Evolutionary conservation across 2,329 filamentous ascomycete species (phyloP).

Genomic region (Ceratocystis papillata): DNA sequence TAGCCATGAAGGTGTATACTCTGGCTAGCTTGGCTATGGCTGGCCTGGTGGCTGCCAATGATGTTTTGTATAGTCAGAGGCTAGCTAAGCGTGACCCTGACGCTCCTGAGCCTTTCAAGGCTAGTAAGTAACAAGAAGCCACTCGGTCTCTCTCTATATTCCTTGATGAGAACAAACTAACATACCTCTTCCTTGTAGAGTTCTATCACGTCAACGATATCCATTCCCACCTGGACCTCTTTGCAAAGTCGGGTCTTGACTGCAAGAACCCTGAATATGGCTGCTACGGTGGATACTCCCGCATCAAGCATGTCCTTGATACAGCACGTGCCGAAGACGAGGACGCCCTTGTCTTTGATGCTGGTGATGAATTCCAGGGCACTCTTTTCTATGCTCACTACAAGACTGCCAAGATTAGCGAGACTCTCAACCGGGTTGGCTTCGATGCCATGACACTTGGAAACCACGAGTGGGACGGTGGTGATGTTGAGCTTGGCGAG

Average conservation of each 20-base stretch:
- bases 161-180: background rate
- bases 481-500: slow-evolving; percentile 50
- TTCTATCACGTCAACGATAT: slow-evolving; percentile 63
- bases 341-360: slow-evolving; percentile 54
- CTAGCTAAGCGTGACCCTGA: slow-evolving; percentile 42
- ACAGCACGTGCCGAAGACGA: slow-evolving; percentile 45
- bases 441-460: slow-evolving; percentile 59
- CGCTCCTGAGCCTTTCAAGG: slow-evolving; percentile 42
- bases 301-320: slow-evolving; percentile 51
- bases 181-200: slow-evolving; percentile 30
- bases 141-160: background rate
- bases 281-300: slow-evolving; percentile 54
- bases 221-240: slow-evolving; percentile 56
- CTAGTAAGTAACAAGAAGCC: slow-evolving; percentile 33
- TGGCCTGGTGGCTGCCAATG: slow-evolving; percentile 34
- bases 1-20: slow-evolving; percentile 19
- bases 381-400: slow-evolving; percentile 59
- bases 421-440: slow-evolving; percentile 53
- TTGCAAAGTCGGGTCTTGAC: slow-evolving; percentile 49
- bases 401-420: slow-evolving; percentile 56
- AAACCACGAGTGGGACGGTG: slow-evolving; percentile 57
- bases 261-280: slow-evolving; percentile 46
- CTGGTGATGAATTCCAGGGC: slow-evolving; percentile 59
- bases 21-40: slow-evolving; percentile 26
- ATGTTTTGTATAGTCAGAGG: slow-evolving; percentile 41